Conservation (phyloP, 2,329 filamentous ascomycete genomes). For the Diaporthe amygdali region DNA sequence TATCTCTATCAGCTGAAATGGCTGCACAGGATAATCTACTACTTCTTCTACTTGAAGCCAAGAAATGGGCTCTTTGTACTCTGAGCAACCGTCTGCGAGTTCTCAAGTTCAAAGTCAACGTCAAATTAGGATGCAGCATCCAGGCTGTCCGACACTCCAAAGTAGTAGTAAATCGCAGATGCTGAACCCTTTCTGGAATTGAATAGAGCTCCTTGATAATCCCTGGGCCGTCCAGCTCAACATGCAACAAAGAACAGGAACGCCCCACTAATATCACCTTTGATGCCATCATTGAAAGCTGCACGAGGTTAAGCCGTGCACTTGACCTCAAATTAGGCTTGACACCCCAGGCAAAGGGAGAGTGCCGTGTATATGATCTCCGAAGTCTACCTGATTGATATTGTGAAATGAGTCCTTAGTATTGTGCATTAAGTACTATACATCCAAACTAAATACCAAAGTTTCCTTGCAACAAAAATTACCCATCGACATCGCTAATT, state of each 20-base stretch:
- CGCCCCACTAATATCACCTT: not conserved
- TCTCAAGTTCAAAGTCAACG: no score
- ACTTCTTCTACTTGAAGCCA: no score
- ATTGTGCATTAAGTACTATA: constrained; percentile 15
- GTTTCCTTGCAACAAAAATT: not conserved
- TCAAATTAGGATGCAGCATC: not conserved
- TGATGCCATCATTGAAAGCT: not conserved
- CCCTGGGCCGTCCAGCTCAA: not conserved
- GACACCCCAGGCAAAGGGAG: not conserved
- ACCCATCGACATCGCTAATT: not conserved
- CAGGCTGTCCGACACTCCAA: no score
- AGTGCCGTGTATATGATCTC: not conserved
- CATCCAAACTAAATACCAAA: not conserved
- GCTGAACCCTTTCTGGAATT: not conserved
- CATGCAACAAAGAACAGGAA: not conserved
- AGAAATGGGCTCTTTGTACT: no score
- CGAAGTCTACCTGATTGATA: not conserved
- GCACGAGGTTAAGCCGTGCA: not conserved
- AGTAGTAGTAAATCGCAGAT: no score
- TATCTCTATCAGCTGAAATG: no score
- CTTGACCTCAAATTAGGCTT: not conserved
- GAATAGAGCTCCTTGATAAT: not conserved
- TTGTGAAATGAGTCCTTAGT: not conserved
- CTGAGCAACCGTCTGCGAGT: no score
- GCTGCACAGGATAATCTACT: no score